Conservation (phyloP, 306 rosid genomes). For the Quillaja saponaria region DNA sequence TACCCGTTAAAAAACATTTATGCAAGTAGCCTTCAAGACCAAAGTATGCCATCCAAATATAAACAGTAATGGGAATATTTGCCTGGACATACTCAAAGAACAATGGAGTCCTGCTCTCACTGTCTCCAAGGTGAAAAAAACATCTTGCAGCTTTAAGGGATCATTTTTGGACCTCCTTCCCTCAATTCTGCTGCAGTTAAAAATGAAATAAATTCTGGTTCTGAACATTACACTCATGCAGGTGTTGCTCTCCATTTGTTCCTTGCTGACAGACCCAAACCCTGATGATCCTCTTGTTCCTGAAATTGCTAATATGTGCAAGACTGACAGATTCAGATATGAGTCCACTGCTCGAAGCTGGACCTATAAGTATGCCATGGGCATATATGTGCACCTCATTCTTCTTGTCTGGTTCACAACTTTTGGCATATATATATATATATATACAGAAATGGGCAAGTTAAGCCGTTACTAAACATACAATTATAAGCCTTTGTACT, state of each 20-base stretch:
- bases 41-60: slow-evolving; percentile 94
- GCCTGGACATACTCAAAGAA: slow-evolving; percentile 90
- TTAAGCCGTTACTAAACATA: slow-evolving; percentile 20
- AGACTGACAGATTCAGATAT: slow-evolving; percentile 66
- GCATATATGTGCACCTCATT: slow-evolving; percentile 27
- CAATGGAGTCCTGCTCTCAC: slow-evolving; percentile 99
- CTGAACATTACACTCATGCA: slow-evolving; percentile 29
- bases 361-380: slow-evolving; percentile 95
- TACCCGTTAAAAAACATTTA: slow-evolving; percentile 6
- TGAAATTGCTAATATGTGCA: slow-evolving; percentile 92
- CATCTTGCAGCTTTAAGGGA: not conserved
- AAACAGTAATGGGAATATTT: slow-evolving; percentile 83
- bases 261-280: slow-evolving; percentile 84
- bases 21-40: slow-evolving; percentile 88
- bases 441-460: slow-evolving; percentile 25
- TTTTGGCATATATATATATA: slow-evolving; percentile 3
- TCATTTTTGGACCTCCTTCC: not conserved
- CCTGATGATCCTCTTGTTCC: slow-evolving; percentile 95
- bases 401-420: slow-evolving; percentile 6
- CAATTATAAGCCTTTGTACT: slow-evolving; percentile 33
- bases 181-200: slow-evolving; percentile 11
- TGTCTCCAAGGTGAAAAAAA: slow-evolving; percentile 84
- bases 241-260: slow-evolving; percentile 88
- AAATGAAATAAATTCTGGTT: not conserved
- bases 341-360: slow-evolving; percentile 87